Evolutionary conservation across 2,329 filamentous ascomycete species (phyloP).

Genomic region (Colletotrichum limetticola): DNA sequence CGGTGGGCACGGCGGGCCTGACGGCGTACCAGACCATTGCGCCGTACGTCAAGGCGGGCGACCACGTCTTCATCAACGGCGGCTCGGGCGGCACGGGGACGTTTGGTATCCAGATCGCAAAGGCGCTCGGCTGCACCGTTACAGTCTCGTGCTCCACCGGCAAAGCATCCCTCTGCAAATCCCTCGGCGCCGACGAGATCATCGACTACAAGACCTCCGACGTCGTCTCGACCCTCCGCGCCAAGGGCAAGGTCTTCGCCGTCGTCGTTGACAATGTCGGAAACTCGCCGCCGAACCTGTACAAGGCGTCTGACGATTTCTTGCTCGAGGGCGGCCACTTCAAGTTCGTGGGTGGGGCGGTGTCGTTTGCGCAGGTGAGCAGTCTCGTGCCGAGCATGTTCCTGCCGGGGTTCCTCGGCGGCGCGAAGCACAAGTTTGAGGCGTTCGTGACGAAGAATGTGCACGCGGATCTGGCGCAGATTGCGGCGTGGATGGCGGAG

Average conservation of each 20-base stretch:
- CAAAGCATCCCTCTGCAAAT: conserved; percentile 67
- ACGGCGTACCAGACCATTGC: conserved; percentile 62
- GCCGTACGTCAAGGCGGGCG: conserved; percentile 59
- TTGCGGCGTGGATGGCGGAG: conserved; percentile 66
- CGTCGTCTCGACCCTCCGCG: conserved; percentile 57
- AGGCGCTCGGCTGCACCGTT: conserved; percentile 69
- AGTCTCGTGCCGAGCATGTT: conserved; percentile 41
- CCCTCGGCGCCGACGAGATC: conserved; percentile 72
- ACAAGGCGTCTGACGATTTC: conserved; percentile 61
- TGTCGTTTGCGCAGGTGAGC: conserved; percentile 40
- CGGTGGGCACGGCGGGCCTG: conserved; percentile 55
- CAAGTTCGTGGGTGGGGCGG: conserved; percentile 59
- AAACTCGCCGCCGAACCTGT: conserved; percentile 59
- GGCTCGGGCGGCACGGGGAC: conserved; percentile 72
- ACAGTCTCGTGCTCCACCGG: conserved; percentile 68
- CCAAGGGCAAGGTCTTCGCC: conserved; percentile 58
- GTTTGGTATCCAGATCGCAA: conserved; percentile 73
- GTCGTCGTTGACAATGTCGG: conserved; percentile 71
- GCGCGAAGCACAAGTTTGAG: conserved; percentile 54
- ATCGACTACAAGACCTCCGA: conserved; percentile 68
- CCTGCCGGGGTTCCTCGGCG: conserved; percentile 49
- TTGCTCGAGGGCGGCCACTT: conserved; percentile 59
- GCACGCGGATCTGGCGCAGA: conserved; percentile 56
- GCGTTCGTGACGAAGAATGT: conserved; percentile 52
- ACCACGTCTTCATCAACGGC: conserved; percentile 73